phyloP scores from a whole-genome alignment of 805 yeast genomes.

The Hermanozyma aechmeae region DNA sequence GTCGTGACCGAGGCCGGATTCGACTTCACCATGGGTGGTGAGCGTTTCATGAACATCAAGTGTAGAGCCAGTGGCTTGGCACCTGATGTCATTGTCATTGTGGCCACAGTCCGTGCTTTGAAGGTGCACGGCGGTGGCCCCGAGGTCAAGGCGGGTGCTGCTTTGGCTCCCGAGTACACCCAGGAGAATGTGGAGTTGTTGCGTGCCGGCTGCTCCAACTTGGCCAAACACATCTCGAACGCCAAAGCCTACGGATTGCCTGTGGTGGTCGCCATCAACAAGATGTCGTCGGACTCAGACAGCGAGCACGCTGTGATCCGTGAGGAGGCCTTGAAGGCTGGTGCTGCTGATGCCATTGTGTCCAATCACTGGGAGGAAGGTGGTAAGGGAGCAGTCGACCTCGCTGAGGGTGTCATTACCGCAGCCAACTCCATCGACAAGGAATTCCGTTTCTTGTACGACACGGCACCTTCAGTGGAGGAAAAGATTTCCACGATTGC shows the following conservation, averaged over 20 bases:
- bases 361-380: constrained; percentile 86
- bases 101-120: constrained; percentile 78
- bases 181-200: constrained; percentile 65
- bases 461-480: constrained; percentile 44
- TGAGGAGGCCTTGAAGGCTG: constrained; percentile 62
- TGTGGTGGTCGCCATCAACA: constrained; percentile 75
- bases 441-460: constrained; percentile 48
- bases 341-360: constrained; percentile 71
- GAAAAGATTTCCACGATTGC: constrained; percentile 62
- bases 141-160: constrained; percentile 77
- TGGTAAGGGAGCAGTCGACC: constrained; percentile 69
- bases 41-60: constrained; percentile 74
- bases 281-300: constrained; percentile 64
- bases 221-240: constrained; percentile 68
- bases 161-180: constrained; percentile 64
- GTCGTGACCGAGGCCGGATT: constrained; percentile 86
- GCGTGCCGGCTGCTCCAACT: constrained; percentile 61
- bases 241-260: constrained; percentile 67
- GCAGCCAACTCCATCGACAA: constrained; percentile 43
- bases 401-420: constrained; percentile 62
- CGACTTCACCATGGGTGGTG: constrained; percentile 91
- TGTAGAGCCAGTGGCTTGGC: constrained; percentile 72
- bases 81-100: constrained; percentile 73
- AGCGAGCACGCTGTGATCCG: constrained; percentile 61
- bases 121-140: constrained; percentile 88